Conservation (phyloP, 1,284 basidiomycete genomes). For the Papiliotrema fonsecae region DNA sequence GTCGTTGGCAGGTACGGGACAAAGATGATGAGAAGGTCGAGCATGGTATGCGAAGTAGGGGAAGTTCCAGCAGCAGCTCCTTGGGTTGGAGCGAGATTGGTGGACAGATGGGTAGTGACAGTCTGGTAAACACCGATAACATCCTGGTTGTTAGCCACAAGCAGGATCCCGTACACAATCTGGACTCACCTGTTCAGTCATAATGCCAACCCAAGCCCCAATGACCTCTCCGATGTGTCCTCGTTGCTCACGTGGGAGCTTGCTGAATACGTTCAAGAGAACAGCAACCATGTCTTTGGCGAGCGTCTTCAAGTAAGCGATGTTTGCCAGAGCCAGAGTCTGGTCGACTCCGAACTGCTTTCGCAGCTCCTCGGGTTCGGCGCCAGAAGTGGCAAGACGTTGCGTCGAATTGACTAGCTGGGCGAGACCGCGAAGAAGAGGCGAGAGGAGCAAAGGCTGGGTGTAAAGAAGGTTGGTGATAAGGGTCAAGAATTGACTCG, state of each 20-base stretch:
- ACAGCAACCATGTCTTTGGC: conserved; percentile 91
- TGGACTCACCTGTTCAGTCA: conserved; percentile 60
- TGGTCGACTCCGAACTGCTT: conserved; percentile 55
- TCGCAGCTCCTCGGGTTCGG: conserved; percentile 51
- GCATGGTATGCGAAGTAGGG: conserved; percentile 67
- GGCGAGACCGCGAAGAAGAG: conserved; percentile 76
- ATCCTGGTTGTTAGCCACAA: conserved; percentile 52
- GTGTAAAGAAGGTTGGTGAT: conserved; percentile 85
- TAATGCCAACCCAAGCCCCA: conserved; percentile 76
- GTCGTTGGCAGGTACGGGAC: conserved; percentile 66
- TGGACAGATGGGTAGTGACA: conserved; percentile 69
- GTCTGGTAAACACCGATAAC: conserved; percentile 75
- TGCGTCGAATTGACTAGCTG: conserved; percentile 65
- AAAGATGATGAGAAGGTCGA: conserved; percentile 83
- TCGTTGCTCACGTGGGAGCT: conserved; percentile 68
- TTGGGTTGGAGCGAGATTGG: conserved; percentile 56
- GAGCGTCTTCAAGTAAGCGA: conserved; percentile 69
- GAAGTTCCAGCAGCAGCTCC: conserved; percentile 42
- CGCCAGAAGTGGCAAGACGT: conserved; percentile 49
- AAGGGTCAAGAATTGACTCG: conserved; percentile 72
- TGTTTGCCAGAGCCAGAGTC: conserved; percentile 62
- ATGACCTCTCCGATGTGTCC: conserved; percentile 86
- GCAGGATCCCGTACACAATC: neutral
- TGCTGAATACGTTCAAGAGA: conserved; percentile 94
- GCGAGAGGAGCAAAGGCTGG: conserved; percentile 75